Conservation (phyloP, 768 basidiomycete species). For the Lactarius sp. region DNA sequence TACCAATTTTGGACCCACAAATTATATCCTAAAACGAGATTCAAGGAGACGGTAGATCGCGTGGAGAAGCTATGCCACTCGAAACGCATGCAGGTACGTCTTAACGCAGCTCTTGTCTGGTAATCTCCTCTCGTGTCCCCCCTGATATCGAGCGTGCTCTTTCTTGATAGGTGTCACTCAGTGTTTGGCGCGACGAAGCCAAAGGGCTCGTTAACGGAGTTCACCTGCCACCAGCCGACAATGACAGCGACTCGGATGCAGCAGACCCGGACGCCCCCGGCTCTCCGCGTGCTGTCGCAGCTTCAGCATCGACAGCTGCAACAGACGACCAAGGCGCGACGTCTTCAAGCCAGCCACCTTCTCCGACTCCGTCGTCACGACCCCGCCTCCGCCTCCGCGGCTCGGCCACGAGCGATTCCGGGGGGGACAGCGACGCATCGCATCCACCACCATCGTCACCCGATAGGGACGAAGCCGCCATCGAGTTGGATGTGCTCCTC, state of each 20-base stretch:
- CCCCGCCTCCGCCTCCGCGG: neutral
- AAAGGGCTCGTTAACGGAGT: constrained; percentile 39
- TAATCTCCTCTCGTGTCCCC: constrained; percentile 10
- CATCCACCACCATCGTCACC: constrained; percentile 21
- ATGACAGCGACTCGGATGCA: constrained; percentile 40
- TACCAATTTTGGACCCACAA: constrained; percentile 96
- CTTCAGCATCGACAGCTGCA: constrained; percentile 21
- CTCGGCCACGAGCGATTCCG: constrained; percentile 14
- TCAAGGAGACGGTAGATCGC: constrained; percentile 77
- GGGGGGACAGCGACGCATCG: constrained; percentile 14
- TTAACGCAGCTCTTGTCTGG: neutral
- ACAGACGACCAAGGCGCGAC: constrained; percentile 23
- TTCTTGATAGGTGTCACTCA: constrained; percentile 51
- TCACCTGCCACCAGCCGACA: constrained; percentile 27
- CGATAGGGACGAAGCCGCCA: constrained; percentile 11
- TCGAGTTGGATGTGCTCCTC: constrained; percentile 24
- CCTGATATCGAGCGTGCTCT: neutral
- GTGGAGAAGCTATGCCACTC: constrained; percentile 89
- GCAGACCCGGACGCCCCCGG: constrained; percentile 46
- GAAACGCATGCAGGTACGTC: constrained; percentile 75
- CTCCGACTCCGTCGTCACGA: constrained; percentile 7
- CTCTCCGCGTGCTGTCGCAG: constrained; percentile 42
- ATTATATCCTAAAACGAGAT: constrained; percentile 85
- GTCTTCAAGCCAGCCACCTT: constrained; percentile 12
- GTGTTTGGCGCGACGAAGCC: constrained; percentile 75